Percentiles rank a stretch among this genome's conserved stretches.
These are phyloP conservation scores for Betula pendula DNA, from an alignment of 306 rosid species.

Conservation along the genomic window DNA sequence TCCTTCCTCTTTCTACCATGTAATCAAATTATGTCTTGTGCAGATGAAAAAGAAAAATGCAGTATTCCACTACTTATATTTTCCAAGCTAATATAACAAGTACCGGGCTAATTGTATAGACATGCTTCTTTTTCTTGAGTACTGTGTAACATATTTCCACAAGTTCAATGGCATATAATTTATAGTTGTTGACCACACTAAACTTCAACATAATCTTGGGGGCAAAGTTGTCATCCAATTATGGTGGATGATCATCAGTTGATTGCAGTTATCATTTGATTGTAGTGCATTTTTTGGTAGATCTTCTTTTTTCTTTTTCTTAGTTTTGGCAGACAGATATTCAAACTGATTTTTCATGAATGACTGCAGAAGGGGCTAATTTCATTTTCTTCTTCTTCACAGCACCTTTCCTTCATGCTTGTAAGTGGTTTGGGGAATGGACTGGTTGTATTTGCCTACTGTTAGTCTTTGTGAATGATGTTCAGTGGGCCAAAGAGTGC, in stretches of 20 bases:
- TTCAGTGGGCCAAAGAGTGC: constrained; percentile 54
- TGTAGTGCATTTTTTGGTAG: background rate
- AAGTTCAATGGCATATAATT: background rate
- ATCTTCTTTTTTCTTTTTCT: background rate
- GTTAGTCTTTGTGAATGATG: constrained; percentile 73
- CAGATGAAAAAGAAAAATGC: background rate
- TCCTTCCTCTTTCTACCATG: background rate
- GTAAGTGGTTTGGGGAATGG: constrained; percentile 63
- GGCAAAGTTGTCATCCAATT: background rate
- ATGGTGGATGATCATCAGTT: background rate
- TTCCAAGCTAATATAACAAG: background rate
- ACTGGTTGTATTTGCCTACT: constrained; percentile 53
- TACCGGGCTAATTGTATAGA: background rate
- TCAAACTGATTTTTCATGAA: constrained; percentile 2
- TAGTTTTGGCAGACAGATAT: background rate
- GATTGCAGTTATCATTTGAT: background rate
- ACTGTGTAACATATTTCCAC: background rate
- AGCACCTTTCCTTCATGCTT: constrained; percentile 34
- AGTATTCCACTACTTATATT: background rate
- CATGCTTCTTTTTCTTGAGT: background rate
- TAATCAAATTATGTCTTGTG: background rate
- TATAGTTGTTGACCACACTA: too few species aligned
- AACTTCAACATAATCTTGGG: too few species aligned
- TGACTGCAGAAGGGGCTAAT: constrained; percentile 25
- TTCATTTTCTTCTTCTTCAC: constrained; percentile 22